These are phyloP conservation scores for Lablab purpureus DNA, from an alignment of 306 rosid genomes.

Conservation along the genomic window DNA sequence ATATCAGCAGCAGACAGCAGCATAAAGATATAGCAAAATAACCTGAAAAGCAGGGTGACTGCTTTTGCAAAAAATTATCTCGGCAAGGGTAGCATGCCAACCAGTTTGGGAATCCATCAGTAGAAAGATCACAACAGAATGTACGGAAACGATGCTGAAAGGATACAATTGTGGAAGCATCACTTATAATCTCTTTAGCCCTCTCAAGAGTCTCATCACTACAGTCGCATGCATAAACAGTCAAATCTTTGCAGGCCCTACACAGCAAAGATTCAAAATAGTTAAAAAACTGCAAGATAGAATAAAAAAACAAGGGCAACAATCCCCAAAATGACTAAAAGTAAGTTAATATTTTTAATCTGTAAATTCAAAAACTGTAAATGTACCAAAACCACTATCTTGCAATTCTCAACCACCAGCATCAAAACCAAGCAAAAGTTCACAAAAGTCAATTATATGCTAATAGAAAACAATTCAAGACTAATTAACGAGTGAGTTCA, in stretches of 20 bases:
- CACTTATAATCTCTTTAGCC: slow-evolving; percentile 65
- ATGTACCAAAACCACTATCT: neutral
- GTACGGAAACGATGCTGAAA: slow-evolving; percentile 63
- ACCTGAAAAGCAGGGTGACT: slow-evolving; percentile 57
- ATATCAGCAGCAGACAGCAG: slow-evolving; percentile 27
- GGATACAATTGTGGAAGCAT: slow-evolving; percentile 42
- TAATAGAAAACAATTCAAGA: neutral
- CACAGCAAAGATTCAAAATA: slow-evolving; percentile 45
- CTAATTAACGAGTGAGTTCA: neutral
- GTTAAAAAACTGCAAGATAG: slow-evolving; percentile 18
- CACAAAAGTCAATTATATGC: neutral
- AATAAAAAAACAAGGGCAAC: neutral
- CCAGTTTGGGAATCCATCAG: slow-evolving; percentile 70
- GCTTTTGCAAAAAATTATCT: slow-evolving; percentile 44
- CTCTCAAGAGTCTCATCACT: slow-evolving; percentile 73
- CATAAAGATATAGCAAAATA: slow-evolving; percentile 43
- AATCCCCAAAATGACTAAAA: neutral
- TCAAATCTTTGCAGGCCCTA: slow-evolving; percentile 71
- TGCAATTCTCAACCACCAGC: neutral
- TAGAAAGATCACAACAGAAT: slow-evolving; percentile 77
- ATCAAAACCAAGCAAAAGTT: neutral
- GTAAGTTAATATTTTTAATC: neutral
- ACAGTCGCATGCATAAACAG: slow-evolving; percentile 90
- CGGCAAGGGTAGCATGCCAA: slow-evolving; percentile 71
- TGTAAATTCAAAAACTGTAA: neutral